Evolutionary conservation across 164 flowering plant genomes (phyloP), one percentile per base, ranked within the genome.

Genomic region (Umbellularia californica): DNA sequence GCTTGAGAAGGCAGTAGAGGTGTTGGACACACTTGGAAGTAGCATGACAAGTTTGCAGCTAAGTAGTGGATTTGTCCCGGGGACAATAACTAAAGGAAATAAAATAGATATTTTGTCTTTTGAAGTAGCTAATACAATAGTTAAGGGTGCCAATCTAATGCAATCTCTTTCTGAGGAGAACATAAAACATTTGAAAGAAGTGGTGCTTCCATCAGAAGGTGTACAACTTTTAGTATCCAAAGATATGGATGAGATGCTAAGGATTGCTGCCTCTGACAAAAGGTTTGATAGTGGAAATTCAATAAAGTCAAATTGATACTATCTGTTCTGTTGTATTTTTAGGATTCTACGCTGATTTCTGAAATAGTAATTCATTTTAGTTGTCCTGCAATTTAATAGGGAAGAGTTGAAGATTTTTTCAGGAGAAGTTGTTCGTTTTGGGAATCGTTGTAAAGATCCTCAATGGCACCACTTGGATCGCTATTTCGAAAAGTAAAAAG

Each of bases 361-460:
- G 17, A 55, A 13, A 35, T 35, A 55, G 17, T 55, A 55, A 55
- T 72, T 30, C 47, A 6, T 73, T 41, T 75, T 75, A 65, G 20
- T 58, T 77, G 27, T n/a, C 27, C 2, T 68, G 52, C 70, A 41
- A 35, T 65, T 77, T 30, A 72, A 73, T 88, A 94, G 98, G 86
- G 95, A 90, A 65, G 98, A 94, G 78, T 75, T 94, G 74, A 88
- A 90, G 76, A 75, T 90, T n/a, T 90, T 94, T 78, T 83, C 92
- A 23, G 85, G 94, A 67, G 98, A 94, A 82, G 97, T 94, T 30
- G 87, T 94, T 63, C 91, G 98, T 13, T 94, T 94, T 84, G 98
- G 98, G 71, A 90, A 94, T 81, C 93, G 94, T 17, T 94, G 98
- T 81, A 94, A 88, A 86, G 97, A 94, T 86, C 95, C 95, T 77